Base-by-base conservation (phyloP, 2,329 filamentous ascomycete genomes). In the Aureobasidium vineae region DNA sequence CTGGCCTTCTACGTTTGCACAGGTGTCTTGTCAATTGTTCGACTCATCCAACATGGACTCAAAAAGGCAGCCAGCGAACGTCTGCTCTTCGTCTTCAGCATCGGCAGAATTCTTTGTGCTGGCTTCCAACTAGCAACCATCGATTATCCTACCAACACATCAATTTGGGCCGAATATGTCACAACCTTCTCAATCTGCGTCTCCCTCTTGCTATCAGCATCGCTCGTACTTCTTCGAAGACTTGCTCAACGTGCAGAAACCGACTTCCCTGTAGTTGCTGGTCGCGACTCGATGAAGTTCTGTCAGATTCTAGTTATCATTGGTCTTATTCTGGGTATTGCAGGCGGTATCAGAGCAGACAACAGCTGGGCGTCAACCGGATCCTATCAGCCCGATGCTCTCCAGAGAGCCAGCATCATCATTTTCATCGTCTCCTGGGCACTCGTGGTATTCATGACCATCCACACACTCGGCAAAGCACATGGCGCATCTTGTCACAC, bases 121-220 rank as follows among this genome's bases (percentile, higher is more conserved):
- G 71, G 71, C 6, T 67, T 75, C 33, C 71, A 73, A 67, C 68
- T 70, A 52, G 70, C 69, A 36, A 70, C 66, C 26, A 68, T 72
- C 21, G 67, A 71, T 56, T 66, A 71, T 61, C 66, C 66, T 4
- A 66, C 65, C 23, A 68, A 68, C 19, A 43, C 47, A 3, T 41
- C 60, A 33, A 21, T 64, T 19, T 52, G 70, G 11, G 66, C 68
- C 15, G 73, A 70, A 11, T 72, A 71, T 11, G 66, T 68, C n/a
- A 73, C 73, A 63, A 71, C 69, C 11, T 69, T 66, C 54, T 67
- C 70, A 5, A 69, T 74, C 19, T 73, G 72, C 59, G 72, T 70
- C 11, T 71, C 72, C 13, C 72, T 73, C 7, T 67, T 75, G 6
- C 67, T 73, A 2, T 70, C 73, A 1, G 69, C 70, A 3, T 66